phyloP scores from a whole-genome alignment of 768 basidiomycete genomes.

The Hemileccinum impolitum region DNA sequence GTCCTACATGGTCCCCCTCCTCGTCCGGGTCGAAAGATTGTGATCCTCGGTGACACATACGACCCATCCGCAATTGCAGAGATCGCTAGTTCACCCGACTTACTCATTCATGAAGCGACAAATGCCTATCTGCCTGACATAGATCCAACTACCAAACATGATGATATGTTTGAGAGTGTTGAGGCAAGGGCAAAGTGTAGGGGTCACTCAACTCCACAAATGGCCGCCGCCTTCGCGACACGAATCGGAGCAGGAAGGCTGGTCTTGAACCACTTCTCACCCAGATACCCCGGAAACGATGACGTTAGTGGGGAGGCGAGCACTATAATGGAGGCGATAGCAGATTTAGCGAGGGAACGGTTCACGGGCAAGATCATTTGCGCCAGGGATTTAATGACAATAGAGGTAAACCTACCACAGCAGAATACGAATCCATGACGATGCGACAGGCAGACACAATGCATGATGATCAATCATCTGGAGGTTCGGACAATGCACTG shows the following conservation, averaged over 20 bases:
- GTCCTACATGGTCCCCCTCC: constrained; percentile 63
- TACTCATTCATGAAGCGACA: constrained; percentile 87
- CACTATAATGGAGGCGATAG: constrained; percentile 62
- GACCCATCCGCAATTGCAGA: constrained; percentile 66
- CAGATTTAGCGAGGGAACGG: constrained; percentile 47
- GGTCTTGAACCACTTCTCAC: constrained; percentile 82
- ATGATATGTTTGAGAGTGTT: constrained; percentile 60
- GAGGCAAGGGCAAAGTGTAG: constrained; percentile 64
- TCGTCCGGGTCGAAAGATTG: constrained; percentile 70
- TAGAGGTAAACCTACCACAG: constrained; percentile 48
- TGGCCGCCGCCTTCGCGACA: constrained; percentile 81
- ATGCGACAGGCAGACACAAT: neutral
- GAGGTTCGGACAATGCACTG: constrained; percentile 74
- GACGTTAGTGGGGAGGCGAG: constrained; percentile 46
- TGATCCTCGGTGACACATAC: constrained; percentile 81
- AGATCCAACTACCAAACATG: constrained; percentile 54
- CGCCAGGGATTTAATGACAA: constrained; percentile 71
- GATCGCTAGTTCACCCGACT: constrained; percentile 61
- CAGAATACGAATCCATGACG: constrained; percentile 13
- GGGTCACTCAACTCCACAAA: constrained; percentile 90
- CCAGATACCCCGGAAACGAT: constrained; percentile 71
- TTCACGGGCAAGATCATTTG: constrained; percentile 61
- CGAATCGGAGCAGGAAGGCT: constrained; percentile 57
- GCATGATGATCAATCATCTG: constrained; percentile 44
- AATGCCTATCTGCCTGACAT: constrained; percentile 77